Percentiles rank a stretch among this genome's conserved stretches.
Evolutionary conservation across 116 monocot genomes (phyloP).

Genomic region (Phalaenopsis hybrid): DNA sequence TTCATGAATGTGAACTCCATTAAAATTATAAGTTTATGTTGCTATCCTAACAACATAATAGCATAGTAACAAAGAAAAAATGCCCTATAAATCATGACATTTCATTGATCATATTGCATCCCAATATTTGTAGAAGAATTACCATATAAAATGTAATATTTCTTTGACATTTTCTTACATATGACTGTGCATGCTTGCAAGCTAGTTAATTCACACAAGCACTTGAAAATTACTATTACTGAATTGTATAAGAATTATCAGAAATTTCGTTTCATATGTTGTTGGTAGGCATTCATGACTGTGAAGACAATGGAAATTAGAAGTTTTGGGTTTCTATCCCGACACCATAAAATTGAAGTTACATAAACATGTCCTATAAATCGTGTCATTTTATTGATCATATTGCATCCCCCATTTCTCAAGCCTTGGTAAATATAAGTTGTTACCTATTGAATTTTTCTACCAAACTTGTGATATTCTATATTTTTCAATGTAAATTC

Average conservation of each 20-base stretch:
- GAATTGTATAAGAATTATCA: too few relatives aligned
- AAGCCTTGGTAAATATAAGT: background rate
- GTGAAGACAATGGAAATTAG: too few relatives aligned
- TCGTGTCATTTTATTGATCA: background rate
- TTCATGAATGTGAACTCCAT: too few relatives aligned
- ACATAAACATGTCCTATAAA: background rate
- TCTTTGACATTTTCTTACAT: too few relatives aligned
- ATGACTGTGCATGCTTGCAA: too few relatives aligned
- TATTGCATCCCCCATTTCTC: background rate
- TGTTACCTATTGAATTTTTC: background rate
- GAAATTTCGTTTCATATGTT: too few relatives aligned
- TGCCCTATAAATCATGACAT: background rate
- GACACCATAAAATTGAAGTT: background rate
- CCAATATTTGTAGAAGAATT: background rate
- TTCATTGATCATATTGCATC: background rate
- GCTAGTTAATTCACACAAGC: too few relatives aligned
- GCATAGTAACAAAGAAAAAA: background rate
- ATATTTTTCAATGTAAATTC: background rate
- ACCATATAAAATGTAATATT: too few relatives aligned
- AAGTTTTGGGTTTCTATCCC: background rate
- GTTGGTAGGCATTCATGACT: too few relatives aligned
- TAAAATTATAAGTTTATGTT: too few relatives aligned
- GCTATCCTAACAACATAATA: background rate
- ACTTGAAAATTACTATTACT: too few relatives aligned
- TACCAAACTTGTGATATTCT: background rate